Conservation (phyloP, 164 flowering plant species). For the Chimonanthus salicifolius region DNA sequence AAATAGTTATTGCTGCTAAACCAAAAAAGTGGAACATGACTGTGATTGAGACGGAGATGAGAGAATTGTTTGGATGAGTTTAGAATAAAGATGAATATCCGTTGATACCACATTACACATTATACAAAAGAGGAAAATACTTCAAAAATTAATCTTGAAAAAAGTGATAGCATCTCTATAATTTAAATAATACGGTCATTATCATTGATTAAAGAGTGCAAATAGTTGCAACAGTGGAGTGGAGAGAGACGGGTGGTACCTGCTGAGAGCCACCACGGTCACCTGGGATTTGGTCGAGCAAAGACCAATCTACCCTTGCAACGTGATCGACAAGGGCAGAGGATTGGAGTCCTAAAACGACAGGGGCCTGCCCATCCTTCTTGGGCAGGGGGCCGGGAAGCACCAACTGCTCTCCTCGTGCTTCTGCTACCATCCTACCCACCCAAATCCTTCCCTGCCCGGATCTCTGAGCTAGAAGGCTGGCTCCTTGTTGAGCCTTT, state of each 20-base stretch:
- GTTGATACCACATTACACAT: no score
- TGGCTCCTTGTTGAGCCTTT: neutral
- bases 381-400: conserved; percentile 10
- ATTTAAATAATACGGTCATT: no score
- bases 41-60: no score
- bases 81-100: no score
- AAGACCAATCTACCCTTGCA: conserved; percentile 72
- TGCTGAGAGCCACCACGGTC: conserved; percentile 86
- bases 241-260: conserved; percentile 23
- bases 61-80: no score
- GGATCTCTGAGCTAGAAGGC: neutral
- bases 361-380: conserved; percentile 26
- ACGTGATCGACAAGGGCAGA: conserved; percentile 87
- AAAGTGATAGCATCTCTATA: no score
- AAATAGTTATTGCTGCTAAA: no score
- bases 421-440: conserved; percentile 20
- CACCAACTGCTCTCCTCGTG: neutral
- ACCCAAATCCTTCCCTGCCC: neutral
- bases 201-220: no score
- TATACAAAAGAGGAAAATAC: no score
- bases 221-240: neutral
- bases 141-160: no score
- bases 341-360: conserved; percentile 76
- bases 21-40: no score
- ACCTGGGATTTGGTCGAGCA: conserved; percentile 74